Base-by-base conservation (phyloP, 345 rosid genomes). In the Geranium brycei region DNA sequence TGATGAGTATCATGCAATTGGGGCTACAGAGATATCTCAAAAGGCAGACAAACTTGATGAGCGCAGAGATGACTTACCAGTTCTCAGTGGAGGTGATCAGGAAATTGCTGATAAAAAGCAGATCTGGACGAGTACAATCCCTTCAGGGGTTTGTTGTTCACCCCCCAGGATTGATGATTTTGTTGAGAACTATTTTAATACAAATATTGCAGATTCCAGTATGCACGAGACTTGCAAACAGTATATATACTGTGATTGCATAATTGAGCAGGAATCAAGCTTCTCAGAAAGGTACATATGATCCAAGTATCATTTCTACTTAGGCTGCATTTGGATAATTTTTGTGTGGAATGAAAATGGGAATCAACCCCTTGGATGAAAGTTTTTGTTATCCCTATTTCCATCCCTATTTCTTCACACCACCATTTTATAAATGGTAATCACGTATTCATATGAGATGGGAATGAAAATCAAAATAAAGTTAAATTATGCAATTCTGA, bases 231-330 rank as follows among this genome's bases (percentile, higher is more conserved):
- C 80, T 68, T 82, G 95, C 73, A 69, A 68, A 60, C 80, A 66
- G 51, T 84, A 75, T 73, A 61, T 85, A 69, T 63, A 71, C 62
- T 91, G 96, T 79, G 83, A 76, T 71, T 85, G 95, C 51, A 72
- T 87, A 64, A 79, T 87, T 53, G 91, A 79, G 77, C 84, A 81
- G 65, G 88, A 81, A 66, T 78, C 85, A 68, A 73, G 73, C 51
- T 76, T 73, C 70, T 66, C 63, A 63, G 87, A 81, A 75, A 83
- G 80, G 98, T 88, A 73, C 76, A 62, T 58, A 59, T 35, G 7
- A 35, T 35, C 41, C 10, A 4, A 35, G 41, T 35, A 35, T 35
- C 41, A 35, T 35, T 35, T 35, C 41, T 35, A 3, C 41, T 7
- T 35, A 4, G 41, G 41, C 10, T 7, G 41, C 10, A 7, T 7